Evolutionary conservation across 1,139 yeast genomes (phyloP).

Genomic region (Sugiyamaella xylanicola): DNA sequence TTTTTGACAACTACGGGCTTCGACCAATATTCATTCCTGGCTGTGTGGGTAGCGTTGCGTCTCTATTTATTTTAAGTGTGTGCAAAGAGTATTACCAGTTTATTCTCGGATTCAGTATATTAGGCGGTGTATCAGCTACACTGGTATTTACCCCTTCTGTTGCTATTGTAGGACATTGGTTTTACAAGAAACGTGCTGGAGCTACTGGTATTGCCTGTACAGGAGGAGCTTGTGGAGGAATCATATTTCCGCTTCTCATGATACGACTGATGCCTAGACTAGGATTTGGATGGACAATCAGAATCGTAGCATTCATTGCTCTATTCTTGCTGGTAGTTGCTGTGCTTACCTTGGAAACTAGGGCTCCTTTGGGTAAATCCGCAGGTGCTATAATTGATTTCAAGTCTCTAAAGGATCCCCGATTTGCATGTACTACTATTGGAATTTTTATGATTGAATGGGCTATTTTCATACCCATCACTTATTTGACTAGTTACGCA

Average conservation of each 20-base stretch:
- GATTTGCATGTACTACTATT: conserved; percentile 46
- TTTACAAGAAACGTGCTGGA: conserved; percentile 54
- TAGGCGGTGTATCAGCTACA: conserved; percentile 60
- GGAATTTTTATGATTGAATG: conserved; percentile 54
- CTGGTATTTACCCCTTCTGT: conserved; percentile 60
- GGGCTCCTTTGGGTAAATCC: conserved; percentile 39
- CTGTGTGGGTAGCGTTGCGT: conserved; percentile 49
- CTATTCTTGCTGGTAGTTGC: conserved; percentile 46
- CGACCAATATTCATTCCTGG: conserved; percentile 46
- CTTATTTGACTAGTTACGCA: conserved; percentile 57
- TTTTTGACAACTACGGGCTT: conserved; percentile 52
- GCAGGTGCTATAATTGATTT: conserved; percentile 44
- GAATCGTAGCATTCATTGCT: conserved; percentile 56
- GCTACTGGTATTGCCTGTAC: conserved; percentile 61
- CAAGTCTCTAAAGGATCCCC: conserved; percentile 47
- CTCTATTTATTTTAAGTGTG: conserved; percentile 57
- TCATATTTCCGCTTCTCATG: conserved; percentile 59
- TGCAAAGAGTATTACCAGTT: conserved; percentile 59
- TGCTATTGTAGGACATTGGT: conserved; percentile 66
- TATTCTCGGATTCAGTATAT: conserved; percentile 57
- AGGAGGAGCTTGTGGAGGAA: conserved; percentile 67
- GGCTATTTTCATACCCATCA: conserved; percentile 52
- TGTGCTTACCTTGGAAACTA: conserved; percentile 49
- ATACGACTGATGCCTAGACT: conserved; percentile 49
- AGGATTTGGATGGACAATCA: conserved; percentile 65